Base-by-base conservation (phyloP, 371 early-diverging fungal species). In the Actinomortierella wolfii region DNA sequence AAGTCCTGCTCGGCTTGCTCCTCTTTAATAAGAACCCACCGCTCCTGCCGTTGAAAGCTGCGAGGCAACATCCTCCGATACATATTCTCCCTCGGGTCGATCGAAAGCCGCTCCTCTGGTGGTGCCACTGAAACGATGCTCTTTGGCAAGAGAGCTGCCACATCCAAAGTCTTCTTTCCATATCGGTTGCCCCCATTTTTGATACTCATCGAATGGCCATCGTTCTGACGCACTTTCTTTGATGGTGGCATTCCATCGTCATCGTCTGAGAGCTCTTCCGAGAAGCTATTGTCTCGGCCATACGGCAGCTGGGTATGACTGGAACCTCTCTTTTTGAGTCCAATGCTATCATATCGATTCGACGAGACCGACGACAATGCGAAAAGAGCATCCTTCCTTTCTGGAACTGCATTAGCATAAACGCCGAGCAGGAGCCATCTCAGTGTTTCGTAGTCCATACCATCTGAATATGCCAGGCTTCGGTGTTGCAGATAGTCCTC, bases 401-500 rank as follows among this genome's bases (percentile, higher is more conserved):
- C n/a, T n/a, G n/a, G n/a, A n/a, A n/a, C n/a, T n/a, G n/a, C n/a
- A n/a, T n/a, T n/a, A n/a, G n/a, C n/a, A n/a, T n/a, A n/a, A n/a
- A n/a, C n/a, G n/a, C n/a, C n/a, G n/a, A n/a, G n/a, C n/a, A n/a
- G n/a, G n/a, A n/a, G n/a, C n/a, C n/a, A n/a, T n/a, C n/a, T n/a
- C n/a, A n/a, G n/a, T n/a, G n/a, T n/a, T 6, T 71, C 67, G 42
- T 76, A 65, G 41, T 86, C 87, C 39, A 86, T 68, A 0, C 81
- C 81, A 24, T 88, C 87, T 2, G 81, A 64, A 61, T 82, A 84
- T 0, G 81, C 85, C 68, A 88, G 79, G 60, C 86, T 86, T 13
- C 90, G 81, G 34, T 85, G 77, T 20, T 66, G 75, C 23, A 84
- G 70, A 40, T 86, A 89, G 66, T 94, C 95, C n/a, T 81, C 83